phyloP scores from a whole-genome alignment of 73 alveolate species.

The Paramecium sexaurelia region DNA sequence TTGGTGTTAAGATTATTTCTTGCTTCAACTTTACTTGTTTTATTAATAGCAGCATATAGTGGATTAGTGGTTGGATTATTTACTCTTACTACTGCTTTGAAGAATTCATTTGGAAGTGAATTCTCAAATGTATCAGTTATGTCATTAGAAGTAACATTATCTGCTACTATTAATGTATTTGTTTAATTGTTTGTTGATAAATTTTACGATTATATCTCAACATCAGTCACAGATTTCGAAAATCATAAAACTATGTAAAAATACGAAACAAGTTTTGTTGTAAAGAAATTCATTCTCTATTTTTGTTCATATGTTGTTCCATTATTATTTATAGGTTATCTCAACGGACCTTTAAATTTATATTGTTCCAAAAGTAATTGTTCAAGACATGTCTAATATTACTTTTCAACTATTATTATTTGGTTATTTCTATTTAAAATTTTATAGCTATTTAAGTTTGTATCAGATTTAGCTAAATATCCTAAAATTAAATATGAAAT shows the following conservation, averaged over 20 bases:
- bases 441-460: not conserved
- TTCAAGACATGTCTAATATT: conserved; percentile 3
- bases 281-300: not conserved
- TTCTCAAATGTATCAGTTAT: not conserved
- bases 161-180: conserved; percentile 26
- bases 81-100: not conserved
- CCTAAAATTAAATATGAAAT: not conserved
- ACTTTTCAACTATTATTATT: conserved; percentile 16
- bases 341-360: not conserved
- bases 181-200: not conserved
- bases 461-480: not conserved
- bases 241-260: not conserved
- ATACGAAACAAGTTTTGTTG: conserved; percentile 32
- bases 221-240: conserved; percentile 22
- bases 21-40: not conserved
- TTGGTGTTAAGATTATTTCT: not conserved
- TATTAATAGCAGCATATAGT: not conserved
- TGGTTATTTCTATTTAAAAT: conserved; percentile 5
- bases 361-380: conserved; percentile 9
- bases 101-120: not conserved
- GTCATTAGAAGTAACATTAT: not conserved
- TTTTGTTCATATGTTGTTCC: conserved; percentile 39
- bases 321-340: not conserved
- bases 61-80: conserved; percentile 15
- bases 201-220: not conserved